Evolutionary conservation across 2,329 filamentous ascomycete species (phyloP).

Genomic region (Paramyrothecium sp.): DNA sequence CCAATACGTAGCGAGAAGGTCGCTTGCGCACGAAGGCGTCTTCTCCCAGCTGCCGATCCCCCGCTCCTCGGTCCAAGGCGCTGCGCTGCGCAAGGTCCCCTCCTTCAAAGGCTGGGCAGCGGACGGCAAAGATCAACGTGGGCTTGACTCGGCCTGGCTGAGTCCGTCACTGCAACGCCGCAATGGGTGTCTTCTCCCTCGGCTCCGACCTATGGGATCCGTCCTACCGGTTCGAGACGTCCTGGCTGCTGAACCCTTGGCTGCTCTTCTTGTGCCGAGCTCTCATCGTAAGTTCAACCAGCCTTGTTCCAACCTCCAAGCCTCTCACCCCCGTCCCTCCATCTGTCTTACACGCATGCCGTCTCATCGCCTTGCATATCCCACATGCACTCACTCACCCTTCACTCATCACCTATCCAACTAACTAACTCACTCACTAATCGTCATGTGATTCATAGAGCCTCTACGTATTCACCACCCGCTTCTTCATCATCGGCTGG

Average conservation of each 20-base stretch:
- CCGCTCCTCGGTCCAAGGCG: too few relatives aligned
- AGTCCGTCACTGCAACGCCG: neutral
- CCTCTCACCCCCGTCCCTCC: too few relatives aligned
- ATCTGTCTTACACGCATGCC: too few relatives aligned
- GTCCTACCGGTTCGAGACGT: constrained; percentile 71
- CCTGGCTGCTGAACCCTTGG: constrained; percentile 72
- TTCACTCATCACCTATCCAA: neutral
- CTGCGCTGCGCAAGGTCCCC: too few relatives aligned
- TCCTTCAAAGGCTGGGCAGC: too few relatives aligned
- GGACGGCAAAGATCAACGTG: too few relatives aligned
- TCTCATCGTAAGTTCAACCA: constrained; percentile 49
- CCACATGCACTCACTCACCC: neutral
- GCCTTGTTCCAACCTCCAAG: too few relatives aligned
- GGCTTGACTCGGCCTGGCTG: too few relatives aligned
- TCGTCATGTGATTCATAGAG: constrained; percentile 26
- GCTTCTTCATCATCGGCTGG: constrained; percentile 69
- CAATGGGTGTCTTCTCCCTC: constrained; percentile 34
- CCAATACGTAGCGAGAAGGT: too few relatives aligned
- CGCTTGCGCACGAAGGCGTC: too few relatives aligned
- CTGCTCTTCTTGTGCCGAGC: constrained; percentile 58
- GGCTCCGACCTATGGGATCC: constrained; percentile 48
- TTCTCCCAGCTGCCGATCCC: too few relatives aligned
- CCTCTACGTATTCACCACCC: constrained; percentile 68
- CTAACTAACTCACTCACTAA: neutral
- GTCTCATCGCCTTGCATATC: too few relatives aligned